Evolutionary conservation across 306 rosid species (phyloP), one percentile per base, ranked within the genome.

Genomic region (Chamaecrista fasciculata): DNA sequence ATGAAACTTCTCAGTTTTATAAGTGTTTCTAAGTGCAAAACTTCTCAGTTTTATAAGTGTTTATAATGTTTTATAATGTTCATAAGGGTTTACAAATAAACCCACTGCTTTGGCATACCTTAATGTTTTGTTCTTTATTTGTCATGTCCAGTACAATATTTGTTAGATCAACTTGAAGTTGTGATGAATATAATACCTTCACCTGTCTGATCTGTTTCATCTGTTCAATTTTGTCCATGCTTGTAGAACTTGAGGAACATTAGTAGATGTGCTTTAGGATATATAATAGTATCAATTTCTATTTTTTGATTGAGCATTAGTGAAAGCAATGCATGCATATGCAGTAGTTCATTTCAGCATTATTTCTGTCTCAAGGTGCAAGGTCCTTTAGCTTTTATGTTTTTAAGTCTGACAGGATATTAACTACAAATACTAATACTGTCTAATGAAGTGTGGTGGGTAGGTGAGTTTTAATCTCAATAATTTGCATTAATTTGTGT

Each of bases 101-200:
- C 23, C 33, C 15, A 19, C 3, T 36, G 2, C 12, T 36, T 61
- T 21, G 16, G n/a, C n/a, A 21, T 18, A 46, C 1, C 34, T 62
- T 42, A 14, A 5, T 51, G 25, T 23, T 62, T n/a, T 62, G 34
- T 44, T 44, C 15, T 14, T 20, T 34, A 47, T 34, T 23, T 16
- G 23, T 62, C 12, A 50, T 16, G 39, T 28, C 15, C 33, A 23
- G 40, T 21, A 61, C 15, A 23, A 44, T 48, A 8, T 14, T 2
- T 60, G 9, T 21, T n/a, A n/a, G n/a, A 21, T 49, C 26, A 49
- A 49, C 56, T 49, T 69, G 70, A 24, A 66, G 62, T 62, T 79
- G 33, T 79, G 56, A 59, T 8, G 51, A 15, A 63, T 29, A 56
- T 29, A 23, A 56, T 31, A 51, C 55, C 33, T 25, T 51, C 59